Evolutionary conservation across 2,329 filamentous ascomycete genomes (phyloP), one percentile per base, ranked within the genome.

Genomic region (Monilinia vaccinii-corymbosi): DNA sequence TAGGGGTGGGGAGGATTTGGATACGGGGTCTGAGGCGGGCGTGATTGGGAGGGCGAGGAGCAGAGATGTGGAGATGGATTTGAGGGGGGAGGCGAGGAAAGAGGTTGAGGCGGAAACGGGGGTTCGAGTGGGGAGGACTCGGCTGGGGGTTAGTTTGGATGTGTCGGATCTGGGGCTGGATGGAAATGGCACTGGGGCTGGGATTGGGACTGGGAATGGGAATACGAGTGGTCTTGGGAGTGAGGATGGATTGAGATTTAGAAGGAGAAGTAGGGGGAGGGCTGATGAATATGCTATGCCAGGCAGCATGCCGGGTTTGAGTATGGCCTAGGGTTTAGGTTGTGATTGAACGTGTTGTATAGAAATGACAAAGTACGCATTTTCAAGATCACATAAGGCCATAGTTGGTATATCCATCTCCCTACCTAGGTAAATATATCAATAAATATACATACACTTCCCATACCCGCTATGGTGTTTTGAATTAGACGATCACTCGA

Each of bases 1-100:
- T 0, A 77, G 89, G 31, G 89, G 88, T 5, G 87, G 86, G 1
- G 86, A 86, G 23, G 57, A 59, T 45, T 16, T 46, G 9, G 84
- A 87, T 28, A 67, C 56, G 13, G 60, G 56, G 9, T 62, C 56
- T 40, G 68, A 70, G 42, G 64, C 69, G 6, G 71, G 73, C 5
- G 81, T 81, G 10, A 73, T 79, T n/a, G 75, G 79, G 48, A 79
- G 81, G 55, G 73, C 75, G 7, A 83, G 80, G 68, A 79, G 81
- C 21, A 80, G 78, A 50, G 82, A 85, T 36, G 70, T 78, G 16
- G 74, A 75, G 21, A 77, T 76, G 38, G 80, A 83, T 52, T 60
- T 79, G 46, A 75, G 77, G 56, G 79, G 81, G 14, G 81, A 83
- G 61, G 74, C 77, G 14, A 74, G 77, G 46, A 75, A 74, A 58